phyloP scores from a whole-genome alignment of 768 basidiomycete genomes.

The Imleria badia region DNA sequence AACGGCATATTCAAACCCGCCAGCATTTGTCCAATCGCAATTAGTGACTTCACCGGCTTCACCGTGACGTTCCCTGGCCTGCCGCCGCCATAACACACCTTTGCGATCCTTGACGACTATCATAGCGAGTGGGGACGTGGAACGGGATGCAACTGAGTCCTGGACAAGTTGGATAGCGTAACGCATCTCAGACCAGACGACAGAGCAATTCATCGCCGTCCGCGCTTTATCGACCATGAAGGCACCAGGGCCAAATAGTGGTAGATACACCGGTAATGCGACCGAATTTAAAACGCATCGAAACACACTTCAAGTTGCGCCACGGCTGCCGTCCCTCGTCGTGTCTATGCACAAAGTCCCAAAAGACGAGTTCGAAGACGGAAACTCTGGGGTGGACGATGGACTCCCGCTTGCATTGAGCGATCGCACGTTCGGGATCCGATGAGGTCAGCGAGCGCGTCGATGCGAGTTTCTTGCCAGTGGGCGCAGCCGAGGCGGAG shows the following conservation, averaged over 20 bases:
- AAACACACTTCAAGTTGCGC: constrained; percentile 21
- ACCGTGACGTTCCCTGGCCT: no score
- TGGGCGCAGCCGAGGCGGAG: constrained; percentile 25
- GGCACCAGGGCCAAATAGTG: constrained; percentile 9
- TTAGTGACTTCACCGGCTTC: neutral
- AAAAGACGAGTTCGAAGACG: constrained; percentile 23
- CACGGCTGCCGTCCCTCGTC: constrained; percentile 5
- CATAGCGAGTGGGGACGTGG: no score
- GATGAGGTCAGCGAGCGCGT: constrained; percentile 15
- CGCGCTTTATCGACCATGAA: neutral
- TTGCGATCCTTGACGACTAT: constrained; percentile 7
- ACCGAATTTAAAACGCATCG: constrained; percentile 22
- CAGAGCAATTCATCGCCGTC: neutral
- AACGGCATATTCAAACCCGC: neutral
- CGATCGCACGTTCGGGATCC: constrained; percentile 15
- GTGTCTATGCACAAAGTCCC: constrained; percentile 20
- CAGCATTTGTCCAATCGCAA: neutral
- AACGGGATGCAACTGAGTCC: no score
- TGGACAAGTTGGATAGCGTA: no score
- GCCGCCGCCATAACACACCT: neutral
- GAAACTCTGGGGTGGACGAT: constrained; percentile 12
- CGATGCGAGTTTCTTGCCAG: constrained; percentile 19
- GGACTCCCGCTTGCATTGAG: constrained; percentile 8
- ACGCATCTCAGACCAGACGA: no score
- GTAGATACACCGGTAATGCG: constrained; percentile 23